Evolutionary conservation across 1,284 basidiomycete genomes (phyloP), one percentile per base, ranked within the genome.

Genomic region (Ganoderma sp.): DNA sequence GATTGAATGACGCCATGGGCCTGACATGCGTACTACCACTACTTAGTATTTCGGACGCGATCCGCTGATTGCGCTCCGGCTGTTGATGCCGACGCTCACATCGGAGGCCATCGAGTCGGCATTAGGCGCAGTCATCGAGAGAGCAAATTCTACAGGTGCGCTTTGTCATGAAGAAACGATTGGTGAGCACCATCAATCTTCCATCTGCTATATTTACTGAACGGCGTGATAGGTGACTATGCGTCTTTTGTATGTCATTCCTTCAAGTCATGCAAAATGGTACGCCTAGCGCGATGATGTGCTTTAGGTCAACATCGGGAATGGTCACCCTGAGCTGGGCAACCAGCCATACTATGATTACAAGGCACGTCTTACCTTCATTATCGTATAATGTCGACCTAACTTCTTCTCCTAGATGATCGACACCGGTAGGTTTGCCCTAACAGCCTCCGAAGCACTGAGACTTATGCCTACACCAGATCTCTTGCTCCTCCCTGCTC

Each of bases 141-240:
- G 83, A 0, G 76, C 79, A 42, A 83, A 82, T 67, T 75, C 76
- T 5, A 79, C 77, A 2, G 82, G 82, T 1, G 79, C 80, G 14
- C 72, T 84, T 14, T 83, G 81, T 68, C 84, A 85, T 70, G 83
- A 84, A 67, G 83, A 84, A 73, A 83, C 81, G 0, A 79, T 80
- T 50, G 75, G 77, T 63, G 74, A 54, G 64, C 25, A 5, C 15
- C 6, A 2, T 14, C n/a, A 9, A 37, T n/a, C 32, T 12, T 58
- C 19, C 4, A 19, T n/a, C 39, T 6, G 37, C 39, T 19, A 9
- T 25, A 25, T 2, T 2, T n/a, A 39, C n/a, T 34, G n/a, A 63
- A n/a, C 9, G n/a, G 0, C 9, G 10, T 10, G 2, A 2, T 12
- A 71, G 69, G 69, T 10, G 69, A 71, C 57, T 71, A 71, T 28